A percentile compares a stretch with the other conserved stretches of the same genome.
Evolutionary conservation across 768 basidiomycete species (phyloP).

Genomic region (Mycena maculata): DNA sequence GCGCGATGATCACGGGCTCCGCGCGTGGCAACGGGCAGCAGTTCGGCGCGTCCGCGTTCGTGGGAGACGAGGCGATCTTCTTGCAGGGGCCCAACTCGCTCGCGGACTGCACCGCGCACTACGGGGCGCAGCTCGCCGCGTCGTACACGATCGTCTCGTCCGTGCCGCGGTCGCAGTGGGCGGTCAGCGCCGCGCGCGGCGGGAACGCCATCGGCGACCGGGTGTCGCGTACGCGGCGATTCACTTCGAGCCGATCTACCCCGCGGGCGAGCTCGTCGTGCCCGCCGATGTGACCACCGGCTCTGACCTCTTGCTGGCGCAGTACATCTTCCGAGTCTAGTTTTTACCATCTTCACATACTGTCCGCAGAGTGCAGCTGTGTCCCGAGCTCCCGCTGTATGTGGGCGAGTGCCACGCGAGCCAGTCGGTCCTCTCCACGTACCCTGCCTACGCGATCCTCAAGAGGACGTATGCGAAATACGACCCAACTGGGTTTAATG

Average conservation of each 20-base stretch:
- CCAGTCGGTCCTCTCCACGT: slow-evolving; percentile 54
- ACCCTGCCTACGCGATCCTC: slow-evolving; percentile 50
- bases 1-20: slow-evolving; percentile 41
- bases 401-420: slow-evolving; percentile 53
- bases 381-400: slow-evolving; percentile 29
- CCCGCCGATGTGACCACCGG: not conserved
- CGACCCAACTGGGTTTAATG: slow-evolving; percentile 54
- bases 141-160: slow-evolving; percentile 51
- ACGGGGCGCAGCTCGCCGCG: slow-evolving; percentile 35
- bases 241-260: slow-evolving; percentile 11
- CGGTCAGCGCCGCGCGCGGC: slow-evolving; percentile 30
- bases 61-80: slow-evolving; percentile 41
- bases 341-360: not conserved
- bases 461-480: slow-evolving; percentile 54
- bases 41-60: slow-evolving; percentile 50
- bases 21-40: slow-evolving; percentile 47
- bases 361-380: not conserved
- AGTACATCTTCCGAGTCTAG: slow-evolving; percentile 30
- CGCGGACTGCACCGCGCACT: slow-evolving; percentile 42
- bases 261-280: not conserved
- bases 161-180: slow-evolving; percentile 46
- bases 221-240: slow-evolving; percentile 21
- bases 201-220: slow-evolving; percentile 19
- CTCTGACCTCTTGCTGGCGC: slow-evolving; percentile 33
- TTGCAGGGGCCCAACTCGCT: slow-evolving; percentile 45